Evolutionary conservation across 2,329 filamentous ascomycete species (phyloP).

Genomic region (Penicillium palitans): DNA sequence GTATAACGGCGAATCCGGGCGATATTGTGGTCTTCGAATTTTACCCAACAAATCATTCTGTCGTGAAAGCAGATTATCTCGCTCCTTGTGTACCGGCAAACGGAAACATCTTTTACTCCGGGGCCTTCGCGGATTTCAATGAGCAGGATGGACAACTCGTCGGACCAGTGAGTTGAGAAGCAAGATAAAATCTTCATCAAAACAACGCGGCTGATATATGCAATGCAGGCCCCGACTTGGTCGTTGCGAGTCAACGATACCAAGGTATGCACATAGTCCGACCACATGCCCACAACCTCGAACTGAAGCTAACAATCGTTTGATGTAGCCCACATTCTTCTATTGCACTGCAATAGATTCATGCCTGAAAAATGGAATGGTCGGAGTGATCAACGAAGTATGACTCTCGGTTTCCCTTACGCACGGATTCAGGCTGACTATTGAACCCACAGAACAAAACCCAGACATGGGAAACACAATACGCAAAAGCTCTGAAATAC

Average conservation of each 20-base stretch:
- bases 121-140: conserved; percentile 47
- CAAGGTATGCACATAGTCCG: conserved; percentile 30
- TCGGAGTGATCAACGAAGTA: conserved; percentile 73
- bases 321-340: conserved; percentile 61
- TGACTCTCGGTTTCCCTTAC: conserved; percentile 15
- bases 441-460: conserved; percentile 44
- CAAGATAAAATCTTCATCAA: neutral
- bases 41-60: conserved; percentile 63
- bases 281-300: rapidly evolving
- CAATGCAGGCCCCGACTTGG: conserved; percentile 38
- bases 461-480: conserved; percentile 52
- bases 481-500: conserved; percentile 49
- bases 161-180: conserved; percentile 29
- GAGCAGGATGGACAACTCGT: conserved; percentile 47
- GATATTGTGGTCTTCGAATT: conserved; percentile 57
- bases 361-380: conserved; percentile 67
- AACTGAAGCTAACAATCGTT: neutral
- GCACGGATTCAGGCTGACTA: conserved; percentile 9
- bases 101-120: conserved; percentile 33
- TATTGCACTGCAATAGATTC: conserved; percentile 69
- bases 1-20: conserved; percentile 32
- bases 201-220: neutral
- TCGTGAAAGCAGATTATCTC: conserved; percentile 60
- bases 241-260: conserved; percentile 58
- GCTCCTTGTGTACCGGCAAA: conserved; percentile 62